Evolutionary conservation across 768 basidiomycete genomes (phyloP), one percentile per base, ranked within the genome.

Genomic region (Lentinula detonsa): DNA sequence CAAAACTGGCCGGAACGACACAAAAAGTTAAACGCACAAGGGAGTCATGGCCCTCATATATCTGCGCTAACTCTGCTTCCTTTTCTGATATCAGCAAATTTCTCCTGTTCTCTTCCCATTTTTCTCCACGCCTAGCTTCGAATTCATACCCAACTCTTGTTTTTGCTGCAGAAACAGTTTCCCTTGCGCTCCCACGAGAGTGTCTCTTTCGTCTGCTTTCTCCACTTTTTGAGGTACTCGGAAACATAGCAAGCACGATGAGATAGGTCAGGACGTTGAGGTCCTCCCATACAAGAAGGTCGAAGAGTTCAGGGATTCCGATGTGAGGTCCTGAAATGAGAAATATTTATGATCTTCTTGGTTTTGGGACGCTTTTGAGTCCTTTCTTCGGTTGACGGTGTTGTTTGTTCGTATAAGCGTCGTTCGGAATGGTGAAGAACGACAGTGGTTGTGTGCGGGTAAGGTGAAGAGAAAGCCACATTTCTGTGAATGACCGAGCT

Each of bases 11-110:
- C 4, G 13, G 33, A 51, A 34, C 31, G 28, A 48, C 1, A 11
- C 46, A 48, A 3, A 3, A 21, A 56, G 39, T 43, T 3, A 57
- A 57, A 81, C 91, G 67, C 70, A 93, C 92, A 74, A 90, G 70
- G 66, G 81, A 79, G 70, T 94, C 92, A 74, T 93, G 92, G 64
- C 69, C 77, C 60, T 87, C 83, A 61, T 84, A 68, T 31, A 91
- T 79, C 5, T 70, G 69, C 65, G 85, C 82, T 66, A 93, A 70
- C 63, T 87, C 76, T 13, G 67, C 68, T 71, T 88, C 86, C 70
- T 82, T 85, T 65, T 84, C 76, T 54, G 73, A 72, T n/a, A 94
- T 66, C 70, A 88, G 68, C 56, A 73, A 75, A 23, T 73, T 70
- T 53, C 79, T 79, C 64, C 77, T 77, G 23, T 63, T 23, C 8